phyloP scores from a whole-genome alignment of 2,329 filamentous ascomycete species.

The Nemania sp. region DNA sequence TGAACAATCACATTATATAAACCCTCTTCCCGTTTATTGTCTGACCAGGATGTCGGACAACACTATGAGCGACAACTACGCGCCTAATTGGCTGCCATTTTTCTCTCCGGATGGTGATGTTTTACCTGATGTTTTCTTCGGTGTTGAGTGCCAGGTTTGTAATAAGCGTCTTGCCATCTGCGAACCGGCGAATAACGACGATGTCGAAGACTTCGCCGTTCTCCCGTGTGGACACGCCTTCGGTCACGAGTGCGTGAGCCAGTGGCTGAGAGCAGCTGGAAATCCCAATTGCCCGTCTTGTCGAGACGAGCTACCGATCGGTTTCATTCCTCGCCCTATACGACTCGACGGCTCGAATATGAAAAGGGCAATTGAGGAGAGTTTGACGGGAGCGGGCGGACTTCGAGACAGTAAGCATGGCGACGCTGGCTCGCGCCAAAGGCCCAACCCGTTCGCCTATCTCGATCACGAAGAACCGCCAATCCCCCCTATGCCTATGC shows the following conservation, averaged over 20 bases:
- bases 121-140: neutral
- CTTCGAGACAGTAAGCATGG: too few species aligned
- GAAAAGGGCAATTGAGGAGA: neutral
- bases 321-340: fast-evolving
- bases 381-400: too few species aligned
- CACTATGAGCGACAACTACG: conserved; percentile 5
- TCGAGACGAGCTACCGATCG: neutral
- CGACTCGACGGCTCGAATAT: neutral
- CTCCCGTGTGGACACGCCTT: conserved; percentile 4
- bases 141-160: conserved; percentile 9
- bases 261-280: neutral
- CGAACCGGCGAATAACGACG: neutral
- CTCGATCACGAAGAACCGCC: too few species aligned
- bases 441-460: too few species aligned
- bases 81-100: conserved; percentile 13
- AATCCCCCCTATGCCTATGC: too few species aligned
- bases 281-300: conserved; percentile 1
- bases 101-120: neutral
- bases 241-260: neutral
- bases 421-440: too few species aligned
- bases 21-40: too few species aligned
- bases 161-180: neutral
- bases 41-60: neutral
- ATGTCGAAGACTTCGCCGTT: neutral
- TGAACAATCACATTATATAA: neutral